Evolutionary conservation across 352 stramenopile species (phyloP).

Genomic region (Phytophthora sansomeana): DNA sequence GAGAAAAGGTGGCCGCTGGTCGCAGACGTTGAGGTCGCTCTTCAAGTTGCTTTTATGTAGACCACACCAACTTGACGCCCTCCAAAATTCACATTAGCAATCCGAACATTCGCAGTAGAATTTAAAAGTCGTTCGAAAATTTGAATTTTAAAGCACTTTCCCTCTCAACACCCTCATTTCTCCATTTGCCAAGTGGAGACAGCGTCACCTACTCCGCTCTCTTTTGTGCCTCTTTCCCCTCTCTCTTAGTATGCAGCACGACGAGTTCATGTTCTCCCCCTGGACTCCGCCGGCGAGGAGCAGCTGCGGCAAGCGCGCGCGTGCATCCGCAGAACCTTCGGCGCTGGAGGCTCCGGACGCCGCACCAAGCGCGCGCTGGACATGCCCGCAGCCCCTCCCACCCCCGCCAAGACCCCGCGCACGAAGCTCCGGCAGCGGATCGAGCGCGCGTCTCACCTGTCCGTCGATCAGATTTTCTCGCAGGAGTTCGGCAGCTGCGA

Average conservation of each 20-base stretch:
- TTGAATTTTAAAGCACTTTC: slow-evolving; percentile 33
- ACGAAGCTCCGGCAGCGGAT: slow-evolving; percentile 64
- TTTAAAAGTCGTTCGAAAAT: slow-evolving; percentile 47
- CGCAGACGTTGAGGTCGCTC: slow-evolving; percentile 9
- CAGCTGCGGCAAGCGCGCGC: slow-evolving; percentile 48
- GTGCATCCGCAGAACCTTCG: slow-evolving; percentile 57
- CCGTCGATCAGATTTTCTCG: slow-evolving; percentile 71
- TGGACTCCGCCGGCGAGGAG: slow-evolving; percentile 49
- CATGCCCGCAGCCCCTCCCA: slow-evolving; percentile 18
- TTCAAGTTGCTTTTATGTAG: slow-evolving; percentile 37
- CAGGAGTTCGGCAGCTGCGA: slow-evolving; percentile 67
- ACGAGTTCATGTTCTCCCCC: slow-evolving; percentile 54
- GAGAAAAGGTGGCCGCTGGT: slow-evolving; percentile 12
- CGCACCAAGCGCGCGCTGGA: slow-evolving; percentile 34
- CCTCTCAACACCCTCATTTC: slow-evolving; percentile 7
- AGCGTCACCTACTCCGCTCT: not conserved
- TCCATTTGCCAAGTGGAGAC: slow-evolving; percentile 1
- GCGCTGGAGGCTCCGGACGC: slow-evolving; percentile 23
- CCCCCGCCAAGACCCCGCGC: slow-evolving; percentile 33
- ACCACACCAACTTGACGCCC: not conserved
- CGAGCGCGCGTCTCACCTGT: slow-evolving; percentile 47
- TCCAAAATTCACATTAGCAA: not conserved
- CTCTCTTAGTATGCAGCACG: slow-evolving; percentile 28
- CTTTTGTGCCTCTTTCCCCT: not conserved
- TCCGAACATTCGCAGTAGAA: not conserved